Conservation (phyloP, 1,284 basidiomycete genomes). For the Ganoderma sinense region DNA sequence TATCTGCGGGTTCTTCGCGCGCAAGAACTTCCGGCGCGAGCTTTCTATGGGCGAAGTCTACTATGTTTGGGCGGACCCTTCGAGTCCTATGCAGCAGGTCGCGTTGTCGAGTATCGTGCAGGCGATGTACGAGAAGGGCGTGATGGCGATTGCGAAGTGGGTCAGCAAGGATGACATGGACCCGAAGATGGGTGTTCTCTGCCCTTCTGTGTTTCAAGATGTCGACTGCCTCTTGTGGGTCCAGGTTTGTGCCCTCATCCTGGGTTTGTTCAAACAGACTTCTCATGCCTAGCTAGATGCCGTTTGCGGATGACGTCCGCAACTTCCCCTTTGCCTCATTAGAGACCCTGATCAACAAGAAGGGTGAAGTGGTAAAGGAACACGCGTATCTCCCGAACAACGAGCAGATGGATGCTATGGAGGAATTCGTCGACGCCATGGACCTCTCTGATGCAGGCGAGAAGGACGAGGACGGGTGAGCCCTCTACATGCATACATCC, state of each 20-base stretch:
- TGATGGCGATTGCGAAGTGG: slow-evolving; percentile 83
- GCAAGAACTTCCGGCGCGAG: slow-evolving; percentile 77
- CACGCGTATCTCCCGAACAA: slow-evolving; percentile 89
- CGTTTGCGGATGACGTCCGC: slow-evolving; percentile 93
- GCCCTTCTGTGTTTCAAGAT: slow-evolving; percentile 67
- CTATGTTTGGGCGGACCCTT: slow-evolving; percentile 85
- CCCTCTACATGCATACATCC: slow-evolving; percentile 8
- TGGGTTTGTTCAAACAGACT: neutral
- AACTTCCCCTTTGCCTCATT: slow-evolving; percentile 89
- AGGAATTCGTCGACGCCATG: slow-evolving; percentile 86
- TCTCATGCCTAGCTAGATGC: slow-evolving; percentile 63
- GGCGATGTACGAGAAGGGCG: slow-evolving; percentile 65
- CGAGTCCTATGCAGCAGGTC: slow-evolving; percentile 77
- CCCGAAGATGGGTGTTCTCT: slow-evolving; percentile 85
- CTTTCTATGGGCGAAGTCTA: slow-evolving; percentile 87
- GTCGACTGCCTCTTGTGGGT: slow-evolving; percentile 87
- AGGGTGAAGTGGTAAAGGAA: slow-evolving; percentile 75
- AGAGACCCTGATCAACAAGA: slow-evolving; percentile 76
- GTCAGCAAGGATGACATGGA: slow-evolving; percentile 78
- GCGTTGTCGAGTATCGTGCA: slow-evolving; percentile 87
- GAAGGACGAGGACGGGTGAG: slow-evolving; percentile 75
- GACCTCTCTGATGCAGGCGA: slow-evolving; percentile 81
- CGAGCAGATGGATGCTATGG: slow-evolving; percentile 84
- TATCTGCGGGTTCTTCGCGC: slow-evolving; percentile 84
- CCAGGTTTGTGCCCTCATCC: slow-evolving; percentile 56